Evolutionary conservation across 2,329 filamentous ascomycete species (phyloP), one percentile per base, ranked within the genome.

Genomic region (Corynespora cassiicola): DNA sequence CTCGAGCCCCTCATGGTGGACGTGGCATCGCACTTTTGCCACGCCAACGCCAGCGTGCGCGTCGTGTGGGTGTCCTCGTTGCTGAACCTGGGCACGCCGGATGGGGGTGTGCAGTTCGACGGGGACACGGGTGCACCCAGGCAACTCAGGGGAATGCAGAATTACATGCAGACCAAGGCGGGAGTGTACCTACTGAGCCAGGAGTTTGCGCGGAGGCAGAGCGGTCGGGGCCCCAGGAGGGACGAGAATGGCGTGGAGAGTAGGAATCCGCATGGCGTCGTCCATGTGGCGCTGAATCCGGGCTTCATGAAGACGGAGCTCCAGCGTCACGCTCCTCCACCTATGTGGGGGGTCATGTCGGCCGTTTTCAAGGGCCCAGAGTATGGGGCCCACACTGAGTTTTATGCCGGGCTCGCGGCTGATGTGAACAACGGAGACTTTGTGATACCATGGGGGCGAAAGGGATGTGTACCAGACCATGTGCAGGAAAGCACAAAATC

Each of bases 361-460:
- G 22, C 23, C 4, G 14, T 49, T 4, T 30, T 43, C 16, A 55
- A 55, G 23, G 26, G 15, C 2, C 33, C 39, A 1, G 42, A 49
- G 24, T 48, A 45, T 19, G 48, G 45, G 5, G 50, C 43, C 9
- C 54, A 52, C 21, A 58, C 54, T 3, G 42, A 50, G 34, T 28
- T 60, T 21, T 55, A 53, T 30, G 52, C 50, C 14, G 52, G 50
- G 2, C 24, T 58, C 6, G 38, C 46, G 9, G 45, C 48, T 8
- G 37, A 50, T 10, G 36, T 53, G 6, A 35, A 44, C 11, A 44
- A 39, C 25, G 43, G 50, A 2, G 45, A 43, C 18, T 54, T 47
- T 30, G 38, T 47, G 5, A 36, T 52, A 11, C 56, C 52, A 5
- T 58, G 54, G 54, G 56, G 52, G 2, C 28, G 52, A 22, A 50